Evolutionary conservation across 306 rosid genomes (phyloP), one percentile per base, ranked within the genome.

Genomic region (Senna siamea): DNA sequence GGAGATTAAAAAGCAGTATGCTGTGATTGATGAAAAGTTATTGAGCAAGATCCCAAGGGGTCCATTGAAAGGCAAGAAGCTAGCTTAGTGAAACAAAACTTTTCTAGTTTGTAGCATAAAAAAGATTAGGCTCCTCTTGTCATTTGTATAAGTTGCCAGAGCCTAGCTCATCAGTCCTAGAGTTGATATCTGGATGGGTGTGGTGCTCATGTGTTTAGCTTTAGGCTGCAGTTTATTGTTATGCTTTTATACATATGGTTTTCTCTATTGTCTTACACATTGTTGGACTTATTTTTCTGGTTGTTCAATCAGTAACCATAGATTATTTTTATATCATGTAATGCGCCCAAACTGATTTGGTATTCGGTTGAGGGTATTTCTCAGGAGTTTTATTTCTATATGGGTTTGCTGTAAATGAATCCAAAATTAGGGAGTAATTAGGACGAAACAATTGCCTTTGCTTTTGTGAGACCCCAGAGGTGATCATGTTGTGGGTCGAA

Each of bases 21-120:
- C 73, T 17, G 81, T 85, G 71, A 73, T 89, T 80, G 88, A 85
- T 75, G 86, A 82, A 8, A 89, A 85, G 87, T 90, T 89, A 13
- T 57, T 80, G 76, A 85, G 87, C 38, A 89, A 82, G 84, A 74
- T 85, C 74, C 87, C 80, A 1, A 69, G 28, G 47, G 88, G 82
- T 46, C 76, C 80, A 30, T 77, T 82, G 76, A 87, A 84, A 66
- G 79, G 66, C 66, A 87, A 82, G 85, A 84, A 83, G 80, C 37
- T 80, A 67, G 74, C 80, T 7, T 82, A 81, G 81, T 80, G 43
- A 47, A 58, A 4, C 9, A 26, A 30, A 13, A 53, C 34, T 10
- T 41, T 74, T 75, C 35, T 5, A 56, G 30, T 28, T 74, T 75
- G 56, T 15, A 66, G 18, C 32, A 8, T 46, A 2, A 52, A 20